Evolutionary conservation across 331 rosid genomes (phyloP).

Genomic region (Cydonia oblonga): DNA sequence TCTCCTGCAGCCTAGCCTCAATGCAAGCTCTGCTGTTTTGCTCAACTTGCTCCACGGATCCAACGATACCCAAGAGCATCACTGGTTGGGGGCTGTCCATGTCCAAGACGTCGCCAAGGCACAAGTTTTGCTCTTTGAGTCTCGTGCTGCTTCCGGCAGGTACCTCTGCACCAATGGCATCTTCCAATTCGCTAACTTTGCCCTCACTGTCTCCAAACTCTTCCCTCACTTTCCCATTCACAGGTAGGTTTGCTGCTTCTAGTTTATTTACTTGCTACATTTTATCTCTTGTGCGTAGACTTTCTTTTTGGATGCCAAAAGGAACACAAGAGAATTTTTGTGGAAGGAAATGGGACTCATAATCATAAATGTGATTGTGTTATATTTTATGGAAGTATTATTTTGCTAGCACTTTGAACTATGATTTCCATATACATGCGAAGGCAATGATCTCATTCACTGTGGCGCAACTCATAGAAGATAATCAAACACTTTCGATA

Average conservation of each 20-base stretch:
- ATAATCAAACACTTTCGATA: too few relatives aligned
- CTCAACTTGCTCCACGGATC: constrained; percentile 56
- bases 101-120: constrained; percentile 51
- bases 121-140: constrained; percentile 38
- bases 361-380: too few relatives aligned
- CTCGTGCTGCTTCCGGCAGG: constrained; percentile 63
- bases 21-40: constrained; percentile 76
- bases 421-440: background rate
- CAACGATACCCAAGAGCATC: constrained; percentile 58
- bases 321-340: background rate
- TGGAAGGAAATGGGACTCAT: too few relatives aligned
- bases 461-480: constrained; percentile 7
- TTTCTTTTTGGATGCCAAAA: background rate
- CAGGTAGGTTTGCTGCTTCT: constrained; percentile 42
- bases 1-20: constrained; percentile 50
- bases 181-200: constrained; percentile 44
- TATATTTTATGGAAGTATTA: background rate
- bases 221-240: constrained; percentile 61
- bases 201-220: constrained; percentile 37
- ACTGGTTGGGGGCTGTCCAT: constrained; percentile 88
- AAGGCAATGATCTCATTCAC: constrained; percentile 1
- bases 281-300: background rate
- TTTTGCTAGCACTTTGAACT: background rate
- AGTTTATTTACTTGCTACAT: background rate
- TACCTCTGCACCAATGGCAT: constrained; percentile 76